These are phyloP conservation scores for Mycogone perniciosa DNA, from an alignment of 2,329 filamentous ascomycete species.

Conservation along the genomic window DNA sequence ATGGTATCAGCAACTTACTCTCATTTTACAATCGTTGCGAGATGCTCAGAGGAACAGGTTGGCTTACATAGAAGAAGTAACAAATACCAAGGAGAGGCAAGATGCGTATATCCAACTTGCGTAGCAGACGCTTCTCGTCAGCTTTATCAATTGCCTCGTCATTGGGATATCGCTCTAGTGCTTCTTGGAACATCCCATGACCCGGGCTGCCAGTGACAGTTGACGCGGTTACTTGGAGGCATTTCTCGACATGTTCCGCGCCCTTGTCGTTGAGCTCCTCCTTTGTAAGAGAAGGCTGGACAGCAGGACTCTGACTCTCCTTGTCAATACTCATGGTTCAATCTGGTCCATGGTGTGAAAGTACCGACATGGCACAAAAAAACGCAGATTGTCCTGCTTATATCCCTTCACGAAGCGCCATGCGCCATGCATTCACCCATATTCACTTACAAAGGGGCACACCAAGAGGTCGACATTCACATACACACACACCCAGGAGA, in stretches of 20 bases:
- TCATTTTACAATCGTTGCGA: not conserved
- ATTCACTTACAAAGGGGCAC: too few species aligned
- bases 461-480: too few species aligned
- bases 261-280: not conserved
- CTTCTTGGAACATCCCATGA: slow-evolving; percentile 29
- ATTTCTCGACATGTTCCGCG: slow-evolving; percentile 16
- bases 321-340: too few species aligned
- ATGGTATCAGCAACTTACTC: not conserved
- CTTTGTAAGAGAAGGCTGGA: too few species aligned
- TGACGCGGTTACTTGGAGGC: slow-evolving; percentile 12
- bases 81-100: slow-evolving; percentile 33
- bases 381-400: too few species aligned
- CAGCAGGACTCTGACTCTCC: too few species aligned
- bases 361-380: too few species aligned
- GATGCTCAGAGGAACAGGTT: not conserved
- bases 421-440: too few species aligned
- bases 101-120: slow-evolving; percentile 33
- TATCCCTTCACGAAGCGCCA: too few species aligned
- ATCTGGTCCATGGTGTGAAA: too few species aligned
- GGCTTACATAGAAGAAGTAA: slow-evolving; percentile 33
- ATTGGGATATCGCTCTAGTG: slow-evolving; percentile 30
- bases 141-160: slow-evolving; percentile 31
- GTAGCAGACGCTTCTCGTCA: slow-evolving; percentile 27
- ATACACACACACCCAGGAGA: too few species aligned
- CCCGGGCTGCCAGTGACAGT: slow-evolving; percentile 18